phyloP scores from a whole-genome alignment of 305 asterid genomes.

The Salvia sclarea region DNA sequence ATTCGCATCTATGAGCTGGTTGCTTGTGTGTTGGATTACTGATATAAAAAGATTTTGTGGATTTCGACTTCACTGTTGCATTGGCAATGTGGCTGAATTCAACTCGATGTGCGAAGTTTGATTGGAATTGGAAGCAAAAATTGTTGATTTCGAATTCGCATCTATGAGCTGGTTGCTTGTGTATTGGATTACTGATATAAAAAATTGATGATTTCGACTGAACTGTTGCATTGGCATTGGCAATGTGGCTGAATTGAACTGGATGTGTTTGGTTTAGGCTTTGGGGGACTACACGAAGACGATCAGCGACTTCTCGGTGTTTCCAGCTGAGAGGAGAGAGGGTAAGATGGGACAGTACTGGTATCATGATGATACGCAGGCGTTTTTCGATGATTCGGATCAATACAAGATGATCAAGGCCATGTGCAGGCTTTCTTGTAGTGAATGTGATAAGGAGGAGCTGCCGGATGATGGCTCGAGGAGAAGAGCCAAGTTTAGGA shows the following conservation, averaged over 20 bases:
- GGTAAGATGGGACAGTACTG: slow-evolving; percentile 77
- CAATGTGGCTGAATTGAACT: neutral
- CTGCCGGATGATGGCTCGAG: slow-evolving; percentile 50
- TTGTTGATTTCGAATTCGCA: neutral
- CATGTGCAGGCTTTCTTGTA: slow-evolving; percentile 97
- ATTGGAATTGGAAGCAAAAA: too few relatives aligned
- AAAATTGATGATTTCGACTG: too few relatives aligned
- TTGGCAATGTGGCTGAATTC: neutral
- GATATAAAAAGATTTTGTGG: too few relatives aligned
- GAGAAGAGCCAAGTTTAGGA: slow-evolving; percentile 69
- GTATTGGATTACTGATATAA: neutral
- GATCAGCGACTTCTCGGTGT: slow-evolving; percentile 63
- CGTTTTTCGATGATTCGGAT: slow-evolving; percentile 84
- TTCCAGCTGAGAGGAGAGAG: slow-evolving; percentile 70
- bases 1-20: neutral
- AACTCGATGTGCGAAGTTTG: neutral
- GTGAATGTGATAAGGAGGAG: slow-evolving; percentile 76
- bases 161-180: neutral
- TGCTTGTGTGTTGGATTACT: neutral
- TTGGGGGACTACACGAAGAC: slow-evolving; percentile 79
- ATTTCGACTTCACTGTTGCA: slow-evolving; percentile 7
- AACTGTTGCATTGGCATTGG: slow-evolving; percentile 21
- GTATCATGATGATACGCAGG: slow-evolving; percentile 94
- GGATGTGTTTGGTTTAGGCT: slow-evolving; percentile 48
- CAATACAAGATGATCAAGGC: slow-evolving; percentile 97